Conservation (phyloP, 441 rosid genomes). For the California macrophylla region DNA sequence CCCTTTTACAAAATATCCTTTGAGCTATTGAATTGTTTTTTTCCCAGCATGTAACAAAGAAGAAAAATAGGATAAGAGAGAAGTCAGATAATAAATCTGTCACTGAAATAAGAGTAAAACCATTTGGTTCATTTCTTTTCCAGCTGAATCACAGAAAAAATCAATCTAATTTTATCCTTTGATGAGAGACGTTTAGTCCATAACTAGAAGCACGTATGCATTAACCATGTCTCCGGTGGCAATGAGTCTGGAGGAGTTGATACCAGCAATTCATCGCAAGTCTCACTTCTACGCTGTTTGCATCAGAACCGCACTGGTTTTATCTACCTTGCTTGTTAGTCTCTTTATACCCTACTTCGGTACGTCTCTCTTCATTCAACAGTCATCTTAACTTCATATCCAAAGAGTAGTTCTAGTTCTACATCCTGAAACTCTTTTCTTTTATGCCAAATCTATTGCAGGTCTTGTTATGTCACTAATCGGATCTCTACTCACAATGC, state of each 20-base stretch:
- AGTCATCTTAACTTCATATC: neutral
- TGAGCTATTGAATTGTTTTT: neutral
- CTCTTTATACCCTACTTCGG: conserved; percentile 80
- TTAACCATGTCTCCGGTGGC: conserved; percentile 85
- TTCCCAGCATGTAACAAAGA: too few species aligned
- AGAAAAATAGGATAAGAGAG: neutral
- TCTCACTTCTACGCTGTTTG: conserved; percentile 43
- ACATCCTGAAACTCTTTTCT: neutral
- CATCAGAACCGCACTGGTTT: conserved; percentile 56
- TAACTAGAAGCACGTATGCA: conserved; percentile 48
- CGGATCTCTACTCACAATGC: conserved; percentile 90
- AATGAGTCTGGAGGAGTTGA: conserved; percentile 80
- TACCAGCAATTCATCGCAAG: conserved; percentile 45
- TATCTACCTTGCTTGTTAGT: conserved; percentile 67
- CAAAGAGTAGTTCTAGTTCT: neutral
- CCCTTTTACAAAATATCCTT: conserved; percentile 95
- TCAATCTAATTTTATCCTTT: neutral
- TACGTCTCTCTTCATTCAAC: conserved; percentile 20
- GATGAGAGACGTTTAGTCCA: conserved; percentile 19
- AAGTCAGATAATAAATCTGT: neutral
- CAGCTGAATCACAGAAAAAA: neutral
- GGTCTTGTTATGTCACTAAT: conserved; percentile 85
- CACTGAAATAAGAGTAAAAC: neutral
- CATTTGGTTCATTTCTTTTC: neutral
- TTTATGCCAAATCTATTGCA: conserved; percentile 20